Conservation (phyloP, 352 stramenopile genomes). For the Phytophthora tentaculata region DNA sequence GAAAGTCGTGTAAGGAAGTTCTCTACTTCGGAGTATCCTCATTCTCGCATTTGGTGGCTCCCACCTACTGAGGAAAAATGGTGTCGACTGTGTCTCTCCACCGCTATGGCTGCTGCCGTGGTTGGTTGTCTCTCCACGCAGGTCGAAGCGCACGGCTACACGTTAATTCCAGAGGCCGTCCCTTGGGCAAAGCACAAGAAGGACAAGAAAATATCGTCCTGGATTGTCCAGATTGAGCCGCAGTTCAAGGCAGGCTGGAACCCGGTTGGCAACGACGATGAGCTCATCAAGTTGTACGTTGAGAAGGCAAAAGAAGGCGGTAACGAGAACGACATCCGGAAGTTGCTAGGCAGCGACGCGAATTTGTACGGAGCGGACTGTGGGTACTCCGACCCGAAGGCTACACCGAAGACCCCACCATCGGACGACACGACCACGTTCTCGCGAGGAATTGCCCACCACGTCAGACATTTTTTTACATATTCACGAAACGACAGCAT, state of each 20-base stretch:
- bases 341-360: constrained; percentile 34
- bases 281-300: constrained; percentile 9
- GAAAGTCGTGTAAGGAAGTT: neutral
- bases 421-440: constrained; percentile 31
- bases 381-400: constrained; percentile 34
- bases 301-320: neutral
- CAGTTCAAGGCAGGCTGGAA: constrained; percentile 39
- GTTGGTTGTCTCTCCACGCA: neutral
- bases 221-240: constrained; percentile 43
- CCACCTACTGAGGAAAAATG: too few species aligned
- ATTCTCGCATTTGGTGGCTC: neutral
- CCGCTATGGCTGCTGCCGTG: neutral
- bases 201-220: constrained; percentile 30
- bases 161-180: constrained; percentile 34
- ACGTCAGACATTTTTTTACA: neutral
- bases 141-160: constrained; percentile 23
- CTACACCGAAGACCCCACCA: constrained; percentile 24
- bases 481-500: neutral
- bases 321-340: constrained; percentile 33
- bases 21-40: neutral
- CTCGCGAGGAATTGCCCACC: constrained; percentile 34
- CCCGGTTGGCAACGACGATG: constrained; percentile 23
- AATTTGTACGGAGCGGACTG: constrained; percentile 36
- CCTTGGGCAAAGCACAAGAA: constrained; percentile 1
- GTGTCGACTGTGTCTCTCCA: neutral